These are phyloP conservation scores for Fusarium burgessii DNA, from an alignment of 2,329 filamentous ascomycete genomes.

Conservation along the genomic window DNA sequence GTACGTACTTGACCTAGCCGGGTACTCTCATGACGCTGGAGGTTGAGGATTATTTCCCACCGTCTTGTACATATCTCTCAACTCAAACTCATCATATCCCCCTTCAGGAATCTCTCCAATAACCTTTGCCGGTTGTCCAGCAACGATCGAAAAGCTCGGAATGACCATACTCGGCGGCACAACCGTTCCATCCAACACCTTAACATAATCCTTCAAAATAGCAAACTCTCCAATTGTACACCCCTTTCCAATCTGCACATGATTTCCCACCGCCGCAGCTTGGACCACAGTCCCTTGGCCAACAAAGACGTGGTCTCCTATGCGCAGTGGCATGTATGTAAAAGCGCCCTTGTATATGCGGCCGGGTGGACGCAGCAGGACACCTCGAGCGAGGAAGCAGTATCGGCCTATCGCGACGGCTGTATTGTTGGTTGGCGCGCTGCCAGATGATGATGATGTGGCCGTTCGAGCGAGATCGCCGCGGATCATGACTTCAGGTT, in stretches of 20 bases:
- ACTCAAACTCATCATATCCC: constrained; percentile 72
- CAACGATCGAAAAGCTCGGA: constrained; percentile 92
- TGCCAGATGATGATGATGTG: constrained; percentile 56
- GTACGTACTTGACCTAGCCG: not conserved
- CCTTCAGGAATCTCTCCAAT: constrained; percentile 85
- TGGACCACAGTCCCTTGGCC: constrained; percentile 81
- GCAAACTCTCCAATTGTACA: constrained; percentile 86
- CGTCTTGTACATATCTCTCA: constrained; percentile 73
- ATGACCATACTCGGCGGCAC: constrained; percentile 91
- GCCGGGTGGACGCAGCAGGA: constrained; percentile 84
- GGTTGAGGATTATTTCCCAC: constrained; percentile 68
- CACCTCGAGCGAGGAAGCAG: constrained; percentile 85
- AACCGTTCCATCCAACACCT: constrained; percentile 85
- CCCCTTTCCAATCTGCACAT: constrained; percentile 85
- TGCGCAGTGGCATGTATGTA: constrained; percentile 88
- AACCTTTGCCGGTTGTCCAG: constrained; percentile 81
- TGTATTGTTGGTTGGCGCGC: constrained; percentile 64
- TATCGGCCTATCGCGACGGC: constrained; percentile 92
- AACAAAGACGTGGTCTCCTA: constrained; percentile 95
- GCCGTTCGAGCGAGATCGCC: constrained; percentile 81
- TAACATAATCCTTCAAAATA: constrained; percentile 93
- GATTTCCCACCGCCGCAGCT: constrained; percentile 83
- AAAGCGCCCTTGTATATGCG: constrained; percentile 83
- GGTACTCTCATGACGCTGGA: constrained; percentile 42
- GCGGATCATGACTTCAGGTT: constrained; percentile 93